Evolutionary conservation across 441 rosid genomes (phyloP).

Genomic region (Euphorbia celastroides): DNA sequence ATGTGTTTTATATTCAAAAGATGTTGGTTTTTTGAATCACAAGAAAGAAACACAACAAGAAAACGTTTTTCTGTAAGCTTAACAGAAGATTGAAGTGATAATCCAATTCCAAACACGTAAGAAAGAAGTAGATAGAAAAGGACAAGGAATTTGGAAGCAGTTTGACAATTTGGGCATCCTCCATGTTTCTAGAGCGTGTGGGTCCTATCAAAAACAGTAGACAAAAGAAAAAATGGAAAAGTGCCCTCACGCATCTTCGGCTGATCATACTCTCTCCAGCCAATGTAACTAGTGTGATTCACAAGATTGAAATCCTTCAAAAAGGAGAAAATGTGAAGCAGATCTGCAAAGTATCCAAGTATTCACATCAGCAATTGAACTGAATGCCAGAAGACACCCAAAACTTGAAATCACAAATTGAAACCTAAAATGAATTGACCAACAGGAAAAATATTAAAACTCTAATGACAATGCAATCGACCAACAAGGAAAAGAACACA

Average conservation of each 20-base stretch:
- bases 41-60: not conserved
- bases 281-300: conserved; percentile 72
- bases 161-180: too few relatives aligned
- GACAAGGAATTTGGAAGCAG: too few relatives aligned
- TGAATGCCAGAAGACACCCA: too few relatives aligned
- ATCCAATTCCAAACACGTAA: too few relatives aligned
- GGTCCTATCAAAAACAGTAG: too few relatives aligned
- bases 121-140: too few relatives aligned
- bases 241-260: too few relatives aligned
- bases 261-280: conserved; percentile 78
- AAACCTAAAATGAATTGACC: conserved; percentile 8
- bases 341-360: conserved; percentile 39
- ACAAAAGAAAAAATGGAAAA: too few relatives aligned
- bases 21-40: not conserved
- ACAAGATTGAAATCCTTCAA: conserved; percentile 66
- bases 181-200: too few relatives aligned
- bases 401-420: conserved; percentile 8
- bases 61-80: too few relatives aligned
- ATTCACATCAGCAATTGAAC: not conserved
- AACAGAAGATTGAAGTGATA: too few relatives aligned
- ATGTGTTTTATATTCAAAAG: not conserved
- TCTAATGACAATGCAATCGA: not conserved
- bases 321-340: conserved; percentile 76
- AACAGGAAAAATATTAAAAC: conserved; percentile 9
- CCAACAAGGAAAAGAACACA: not conserved